Percentiles rank a stretch among this genome's conserved stretches.
Evolutionary conservation across 2,329 filamentous ascomycete genomes (phyloP).

Genomic region (Gremmenia infestans): DNA sequence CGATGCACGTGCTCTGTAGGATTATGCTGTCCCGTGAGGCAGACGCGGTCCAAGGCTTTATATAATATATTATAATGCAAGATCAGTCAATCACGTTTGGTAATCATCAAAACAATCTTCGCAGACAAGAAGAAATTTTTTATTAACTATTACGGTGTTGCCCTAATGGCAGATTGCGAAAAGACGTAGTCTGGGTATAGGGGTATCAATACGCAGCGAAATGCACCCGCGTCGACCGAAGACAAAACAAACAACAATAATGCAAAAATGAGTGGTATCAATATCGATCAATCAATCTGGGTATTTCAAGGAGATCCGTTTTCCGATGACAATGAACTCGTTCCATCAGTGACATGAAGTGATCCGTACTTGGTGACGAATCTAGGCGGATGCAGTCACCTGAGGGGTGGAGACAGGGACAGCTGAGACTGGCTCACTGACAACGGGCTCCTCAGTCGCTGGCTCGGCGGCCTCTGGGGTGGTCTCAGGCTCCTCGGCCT

Average conservation of each 20-base stretch:
- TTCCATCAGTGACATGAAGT: constrained; percentile 15
- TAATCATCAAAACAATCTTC: constrained; percentile 1
- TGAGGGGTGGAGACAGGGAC: constrained; percentile 23
- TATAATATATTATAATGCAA: too few relatives aligned
- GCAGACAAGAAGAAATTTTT: constrained; percentile 27
- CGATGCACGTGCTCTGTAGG: too few relatives aligned
- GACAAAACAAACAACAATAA: constrained; percentile 27
- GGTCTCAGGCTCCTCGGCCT: constrained; percentile 34
- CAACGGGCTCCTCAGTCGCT: constrained; percentile 26
- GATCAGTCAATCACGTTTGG: neutral
- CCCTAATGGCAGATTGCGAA: constrained; percentile 35
- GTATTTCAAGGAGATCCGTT: constrained; percentile 35
- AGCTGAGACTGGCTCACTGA: constrained; percentile 19
- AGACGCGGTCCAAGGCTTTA: too few relatives aligned
- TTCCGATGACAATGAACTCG: constrained; percentile 29
- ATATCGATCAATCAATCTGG: constrained; percentile 34
- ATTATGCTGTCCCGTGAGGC: too few relatives aligned
- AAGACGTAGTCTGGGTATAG: constrained; percentile 35
- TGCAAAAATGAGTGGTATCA: constrained; percentile 35
- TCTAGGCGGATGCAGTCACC: constrained; percentile 19
- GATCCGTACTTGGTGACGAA: constrained; percentile 2
- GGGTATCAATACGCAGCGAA: constrained; percentile 35
- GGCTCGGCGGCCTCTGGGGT: constrained; percentile 27
- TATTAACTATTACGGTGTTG: constrained; percentile 35
- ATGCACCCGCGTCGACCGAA: constrained; percentile 26